Percentiles rank a stretch among this genome's conserved stretches.
These are phyloP conservation scores for Aspergillus sclerotioniger DNA, from an alignment of 495 filamentous ascomycete species.

Conservation along the genomic window DNA sequence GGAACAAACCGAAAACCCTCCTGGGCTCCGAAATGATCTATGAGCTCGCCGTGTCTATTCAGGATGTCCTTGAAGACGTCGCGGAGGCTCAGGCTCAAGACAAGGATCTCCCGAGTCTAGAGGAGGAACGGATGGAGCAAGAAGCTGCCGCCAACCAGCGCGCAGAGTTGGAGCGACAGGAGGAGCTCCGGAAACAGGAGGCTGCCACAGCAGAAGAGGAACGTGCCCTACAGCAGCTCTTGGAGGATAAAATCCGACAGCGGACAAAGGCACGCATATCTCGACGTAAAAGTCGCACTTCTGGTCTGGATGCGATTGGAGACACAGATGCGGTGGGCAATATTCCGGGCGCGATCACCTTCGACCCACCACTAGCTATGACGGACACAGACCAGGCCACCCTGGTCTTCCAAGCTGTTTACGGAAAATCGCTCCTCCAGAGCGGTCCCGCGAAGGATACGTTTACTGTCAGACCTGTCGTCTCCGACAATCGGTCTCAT, in stretches of 20 bases:
- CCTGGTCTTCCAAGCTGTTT: conserved; percentile 61
- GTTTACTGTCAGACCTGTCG: conserved; percentile 65
- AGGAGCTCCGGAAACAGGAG: conserved; percentile 51
- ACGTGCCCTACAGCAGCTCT: conserved; percentile 66
- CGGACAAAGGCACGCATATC: conserved; percentile 39
- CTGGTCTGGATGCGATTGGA: conserved; percentile 31
- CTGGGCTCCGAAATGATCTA: conserved; percentile 87
- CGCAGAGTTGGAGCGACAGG: conserved; percentile 53
- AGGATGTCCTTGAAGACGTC: conserved; percentile 86
- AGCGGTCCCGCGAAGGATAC: conserved; percentile 56
- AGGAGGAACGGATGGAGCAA: conserved; percentile 79
- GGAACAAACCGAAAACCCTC: conserved; percentile 66
- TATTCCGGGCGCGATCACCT: conserved; percentile 52
- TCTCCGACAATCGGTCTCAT: conserved; percentile 45
- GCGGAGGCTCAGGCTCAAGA: conserved; percentile 69
- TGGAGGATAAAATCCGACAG: conserved; percentile 69
- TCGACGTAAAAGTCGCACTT: conserved; percentile 40
- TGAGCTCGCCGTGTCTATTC: conserved; percentile 76
- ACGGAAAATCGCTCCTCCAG: conserved; percentile 58
- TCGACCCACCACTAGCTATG: conserved; percentile 68
- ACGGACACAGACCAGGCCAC: conserved; percentile 55
- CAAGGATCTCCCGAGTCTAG: conserved; percentile 75
- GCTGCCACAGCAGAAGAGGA: conserved; percentile 70
- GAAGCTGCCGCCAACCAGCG: conserved; percentile 54
- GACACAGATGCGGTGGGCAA: conserved; percentile 37